These are phyloP conservation scores for Vicia faba DNA, from an alignment of 306 rosid species.

Conservation along the genomic window DNA sequence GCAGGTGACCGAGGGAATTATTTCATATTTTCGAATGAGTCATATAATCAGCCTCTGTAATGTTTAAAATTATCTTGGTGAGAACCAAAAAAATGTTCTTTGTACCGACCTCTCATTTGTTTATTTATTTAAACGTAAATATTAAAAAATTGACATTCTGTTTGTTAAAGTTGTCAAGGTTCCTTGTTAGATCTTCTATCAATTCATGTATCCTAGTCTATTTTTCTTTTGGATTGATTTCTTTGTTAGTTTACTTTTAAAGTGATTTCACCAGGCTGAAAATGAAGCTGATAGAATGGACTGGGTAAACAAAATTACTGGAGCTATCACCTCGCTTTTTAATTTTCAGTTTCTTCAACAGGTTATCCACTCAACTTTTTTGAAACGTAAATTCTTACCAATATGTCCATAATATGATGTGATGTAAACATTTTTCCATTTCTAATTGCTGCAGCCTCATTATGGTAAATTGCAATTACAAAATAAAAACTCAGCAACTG, in stretches of 20 bases:
- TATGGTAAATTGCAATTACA: slow-evolving; percentile 37
- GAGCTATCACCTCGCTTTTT: slow-evolving; percentile 76
- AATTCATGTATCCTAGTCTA: slow-evolving; percentile 20
- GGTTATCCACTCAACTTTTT: slow-evolving; percentile 50
- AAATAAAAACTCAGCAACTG: slow-evolving; percentile 41
- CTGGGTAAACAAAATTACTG: slow-evolving; percentile 82
- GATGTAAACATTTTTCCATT: slow-evolving; percentile 16
- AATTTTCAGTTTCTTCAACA: slow-evolving; percentile 84
- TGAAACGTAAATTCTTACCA: slow-evolving; percentile 23
- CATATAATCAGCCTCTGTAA: slow-evolving; percentile 2
- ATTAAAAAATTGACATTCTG: slow-evolving; percentile 1
- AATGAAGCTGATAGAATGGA: slow-evolving; percentile 97
- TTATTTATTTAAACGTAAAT: neutral
- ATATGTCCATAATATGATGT: slow-evolving; percentile 33
- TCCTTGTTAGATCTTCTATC: slow-evolving; percentile 4
- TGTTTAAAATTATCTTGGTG: slow-evolving; percentile 24
- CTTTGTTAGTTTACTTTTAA: slow-evolving; percentile 17
- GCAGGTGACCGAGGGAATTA: slow-evolving; percentile 68
- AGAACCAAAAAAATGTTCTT: neutral
- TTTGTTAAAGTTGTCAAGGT: slow-evolving; percentile 21
- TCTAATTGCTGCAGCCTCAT: slow-evolving; percentile 68
- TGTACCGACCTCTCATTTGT: slow-evolving; percentile 9
- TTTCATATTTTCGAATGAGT: slow-evolving; percentile 26
- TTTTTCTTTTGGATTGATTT: slow-evolving; percentile 22
- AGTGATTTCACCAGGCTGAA: slow-evolving; percentile 74